A percentile compares a stretch with the other conserved stretches of the same genome.
phyloP scores from a whole-genome alignment of 805 yeast genomes.

The Peterozyma toletana region DNA sequence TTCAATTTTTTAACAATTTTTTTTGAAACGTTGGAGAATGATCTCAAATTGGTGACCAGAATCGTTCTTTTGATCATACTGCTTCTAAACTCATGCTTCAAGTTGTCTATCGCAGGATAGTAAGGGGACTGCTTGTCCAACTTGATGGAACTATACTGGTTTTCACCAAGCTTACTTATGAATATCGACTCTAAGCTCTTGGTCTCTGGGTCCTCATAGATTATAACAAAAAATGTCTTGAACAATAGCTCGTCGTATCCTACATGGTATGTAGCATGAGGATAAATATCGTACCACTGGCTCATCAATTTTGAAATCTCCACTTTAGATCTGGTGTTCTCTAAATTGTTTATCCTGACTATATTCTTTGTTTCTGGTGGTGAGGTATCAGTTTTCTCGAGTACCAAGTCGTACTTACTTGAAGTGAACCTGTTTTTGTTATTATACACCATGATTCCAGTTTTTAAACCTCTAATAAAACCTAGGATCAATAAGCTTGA shows the following conservation, averaged over 20 bases:
- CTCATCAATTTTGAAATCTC: not conserved
- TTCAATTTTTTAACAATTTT: constrained; percentile 11
- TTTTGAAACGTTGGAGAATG: constrained; percentile 51
- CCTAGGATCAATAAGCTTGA: too few species aligned
- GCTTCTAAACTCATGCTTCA: constrained; percentile 37
- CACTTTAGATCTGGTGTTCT: not conserved
- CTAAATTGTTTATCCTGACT: not conserved
- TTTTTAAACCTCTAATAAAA: too few species aligned
- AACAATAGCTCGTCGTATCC: constrained; percentile 43
- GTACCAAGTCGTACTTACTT: constrained; percentile 3
- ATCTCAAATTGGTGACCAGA: constrained; percentile 66
- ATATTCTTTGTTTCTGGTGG: constrained; percentile 2
- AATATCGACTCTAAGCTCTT: constrained; percentile 45
- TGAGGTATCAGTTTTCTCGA: constrained; percentile 1
- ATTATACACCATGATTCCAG: too few species aligned
- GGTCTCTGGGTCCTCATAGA: constrained; percentile 40
- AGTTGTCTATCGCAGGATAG: constrained; percentile 72
- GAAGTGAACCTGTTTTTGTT: constrained; percentile 1
- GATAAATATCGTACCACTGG: constrained; percentile 35
- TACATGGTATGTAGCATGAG: constrained; percentile 43
- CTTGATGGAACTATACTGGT: constrained; percentile 51
- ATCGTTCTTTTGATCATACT: constrained; percentile 66
- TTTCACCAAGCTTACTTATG: constrained; percentile 60
- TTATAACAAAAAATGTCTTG: constrained; percentile 37
- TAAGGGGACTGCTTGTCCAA: constrained; percentile 56